These are phyloP conservation scores for Tylopilus felleus DNA, from an alignment of 768 basidiomycete species.

Conservation along the genomic window DNA sequence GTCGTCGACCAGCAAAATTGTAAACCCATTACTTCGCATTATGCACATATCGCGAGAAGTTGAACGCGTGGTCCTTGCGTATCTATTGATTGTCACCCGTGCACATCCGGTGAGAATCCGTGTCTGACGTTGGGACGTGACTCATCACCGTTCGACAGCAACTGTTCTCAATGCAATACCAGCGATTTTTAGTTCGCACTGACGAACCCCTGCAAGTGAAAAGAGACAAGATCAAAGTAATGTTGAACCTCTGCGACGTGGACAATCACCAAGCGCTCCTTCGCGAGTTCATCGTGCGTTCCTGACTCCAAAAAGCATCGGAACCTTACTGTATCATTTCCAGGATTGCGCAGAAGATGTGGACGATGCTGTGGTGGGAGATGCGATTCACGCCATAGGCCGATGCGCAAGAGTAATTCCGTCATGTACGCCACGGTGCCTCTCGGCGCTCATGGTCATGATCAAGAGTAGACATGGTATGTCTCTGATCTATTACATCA, in stretches of 20 bases:
- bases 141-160: constrained; percentile 17
- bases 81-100: constrained; percentile 63
- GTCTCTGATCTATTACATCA: constrained; percentile 19
- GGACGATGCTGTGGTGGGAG: constrained; percentile 66
- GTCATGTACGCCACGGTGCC: constrained; percentile 64
- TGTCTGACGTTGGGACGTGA: background rate
- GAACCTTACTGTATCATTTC: background rate
- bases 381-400: constrained; percentile 77
- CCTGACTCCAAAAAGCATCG: background rate
- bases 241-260: constrained; percentile 60
- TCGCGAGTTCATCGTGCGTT: constrained; percentile 78
- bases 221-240: constrained; percentile 67
- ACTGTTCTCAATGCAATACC: constrained; percentile 60
- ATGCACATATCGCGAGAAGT: constrained; percentile 68
- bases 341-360: constrained; percentile 83
- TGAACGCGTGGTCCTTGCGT: constrained; percentile 69
- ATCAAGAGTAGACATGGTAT: constrained; percentile 74
- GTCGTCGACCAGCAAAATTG: constrained; percentile 51
- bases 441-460: constrained; percentile 73
- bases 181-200: constrained; percentile 65
- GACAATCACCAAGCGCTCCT: constrained; percentile 72
- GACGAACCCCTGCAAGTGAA: constrained; percentile 68
- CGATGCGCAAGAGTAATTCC: constrained; percentile 67
- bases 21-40: constrained; percentile 72
- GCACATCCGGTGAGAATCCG: constrained; percentile 56